Evolutionary conservation across 352 stramenopile genomes (phyloP).

Genomic region (Globisporangium apiculatum): DNA sequence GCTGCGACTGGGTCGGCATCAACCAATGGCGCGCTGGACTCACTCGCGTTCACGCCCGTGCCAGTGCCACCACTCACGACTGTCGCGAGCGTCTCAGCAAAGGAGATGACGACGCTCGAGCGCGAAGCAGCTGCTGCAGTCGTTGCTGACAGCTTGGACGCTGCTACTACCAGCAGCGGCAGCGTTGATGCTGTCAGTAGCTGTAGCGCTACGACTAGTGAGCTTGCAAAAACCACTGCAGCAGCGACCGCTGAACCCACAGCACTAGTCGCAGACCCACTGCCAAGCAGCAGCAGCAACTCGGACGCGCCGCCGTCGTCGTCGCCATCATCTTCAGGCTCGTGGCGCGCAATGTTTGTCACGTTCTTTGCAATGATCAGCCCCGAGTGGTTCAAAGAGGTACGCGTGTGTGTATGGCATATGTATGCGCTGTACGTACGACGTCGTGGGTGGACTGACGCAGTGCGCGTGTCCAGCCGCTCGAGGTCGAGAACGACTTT

Average conservation of each 20-base stretch:
- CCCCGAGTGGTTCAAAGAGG: constrained; percentile 43
- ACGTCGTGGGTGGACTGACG: too few relatives aligned
- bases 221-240: too few relatives aligned
- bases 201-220: not conserved
- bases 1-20: not conserved
- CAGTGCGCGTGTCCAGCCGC: constrained; percentile 8
- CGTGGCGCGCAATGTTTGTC: constrained; percentile 51
- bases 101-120: not conserved
- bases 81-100: constrained; percentile 6
- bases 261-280: too few relatives aligned
- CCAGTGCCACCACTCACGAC: constrained; percentile 7
- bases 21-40: not conserved
- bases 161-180: not conserved
- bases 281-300: too few relatives aligned
- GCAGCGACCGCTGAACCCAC: too few relatives aligned
- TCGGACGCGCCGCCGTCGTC: constrained; percentile 7
- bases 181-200: not conserved
- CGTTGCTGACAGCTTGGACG: not conserved
- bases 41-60: not conserved
- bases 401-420: constrained; percentile 2
- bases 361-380: constrained; percentile 57
- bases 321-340: constrained; percentile 12
- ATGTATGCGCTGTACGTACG: too few relatives aligned
- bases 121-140: not conserved
- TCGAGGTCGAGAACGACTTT: constrained; percentile 27